These are phyloP conservation scores for Metarhizium robertsii DNA, from an alignment of 2,329 filamentous ascomycete species.

Conservation along the genomic window DNA sequence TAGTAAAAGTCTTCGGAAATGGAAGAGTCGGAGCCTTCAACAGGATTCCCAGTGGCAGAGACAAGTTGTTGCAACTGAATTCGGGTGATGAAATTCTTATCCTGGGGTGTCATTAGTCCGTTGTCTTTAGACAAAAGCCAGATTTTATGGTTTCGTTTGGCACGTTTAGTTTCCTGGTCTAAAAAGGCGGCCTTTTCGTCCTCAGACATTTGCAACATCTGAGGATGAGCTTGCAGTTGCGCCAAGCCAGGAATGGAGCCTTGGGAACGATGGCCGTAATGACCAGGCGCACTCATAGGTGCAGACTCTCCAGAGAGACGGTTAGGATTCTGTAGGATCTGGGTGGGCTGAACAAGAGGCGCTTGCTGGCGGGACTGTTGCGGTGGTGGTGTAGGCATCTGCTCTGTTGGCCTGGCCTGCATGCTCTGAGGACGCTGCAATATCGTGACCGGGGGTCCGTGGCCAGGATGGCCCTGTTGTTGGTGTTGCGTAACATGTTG, in stretches of 20 bases:
- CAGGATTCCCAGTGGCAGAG: constrained; percentile 78
- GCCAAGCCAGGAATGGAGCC: constrained; percentile 35
- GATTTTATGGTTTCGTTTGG: constrained; percentile 98
- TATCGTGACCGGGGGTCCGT: constrained; percentile 44
- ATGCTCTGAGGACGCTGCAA: constrained; percentile 42
- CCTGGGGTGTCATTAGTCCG: constrained; percentile 95
- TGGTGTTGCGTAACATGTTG: constrained; percentile 16
- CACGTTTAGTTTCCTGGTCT: constrained; percentile 85
- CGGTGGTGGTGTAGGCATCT: constrained; percentile 14
- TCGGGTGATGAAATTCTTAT: constrained; percentile 98
- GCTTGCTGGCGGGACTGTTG: constrained; percentile 22
- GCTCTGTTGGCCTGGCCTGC: constrained; percentile 19
- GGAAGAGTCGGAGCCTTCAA: constrained; percentile 71
- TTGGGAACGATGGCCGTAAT: constrained; percentile 36
- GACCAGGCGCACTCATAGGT: constrained; percentile 24
- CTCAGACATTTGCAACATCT: constrained; percentile 64
- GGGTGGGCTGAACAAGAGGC: constrained; percentile 50
- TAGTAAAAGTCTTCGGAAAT: constrained; percentile 96
- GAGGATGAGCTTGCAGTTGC: constrained; percentile 25
- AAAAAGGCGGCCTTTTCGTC: constrained; percentile 77
- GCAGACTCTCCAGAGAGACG: constrained; percentile 43
- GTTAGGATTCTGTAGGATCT: constrained; percentile 74
- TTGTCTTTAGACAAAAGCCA: constrained; percentile 89
- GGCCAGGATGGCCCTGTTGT: constrained; percentile 21
- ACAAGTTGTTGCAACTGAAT: constrained; percentile 97